These are phyloP conservation scores for Goniomonas avonlea DNA, from an alignment of 78 protist genomes.

Conservation along the genomic window DNA sequence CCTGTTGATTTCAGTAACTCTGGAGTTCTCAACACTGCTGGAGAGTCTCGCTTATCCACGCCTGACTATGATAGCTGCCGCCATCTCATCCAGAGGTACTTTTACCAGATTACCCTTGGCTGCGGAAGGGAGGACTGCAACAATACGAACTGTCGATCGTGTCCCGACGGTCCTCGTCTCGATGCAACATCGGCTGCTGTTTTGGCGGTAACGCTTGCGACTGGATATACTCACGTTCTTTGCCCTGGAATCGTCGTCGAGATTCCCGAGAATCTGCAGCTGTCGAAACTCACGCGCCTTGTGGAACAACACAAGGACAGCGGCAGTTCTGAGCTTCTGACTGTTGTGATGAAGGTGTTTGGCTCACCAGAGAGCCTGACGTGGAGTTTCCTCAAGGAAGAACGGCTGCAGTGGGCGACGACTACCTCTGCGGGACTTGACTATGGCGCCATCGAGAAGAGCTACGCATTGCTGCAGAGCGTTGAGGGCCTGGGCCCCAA, in stretches of 20 bases:
- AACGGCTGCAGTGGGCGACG: background rate
- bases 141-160: conserved; percentile 6
- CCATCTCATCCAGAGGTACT: background rate
- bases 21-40: no score
- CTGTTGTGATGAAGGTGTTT: no score
- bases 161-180: conserved; percentile 13
- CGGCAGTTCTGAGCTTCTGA: no score
- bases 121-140: conserved; percentile 13
- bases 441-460: background rate
- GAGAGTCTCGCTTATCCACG: no score
- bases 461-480: no score
- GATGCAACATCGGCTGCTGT: conserved; percentile 7
- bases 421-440: background rate
- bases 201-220: conserved; percentile 7
- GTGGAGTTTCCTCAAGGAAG: conserved; percentile 2
- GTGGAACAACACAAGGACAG: no score
- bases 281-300: no score
- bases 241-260: no score
- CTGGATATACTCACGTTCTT: background rate
- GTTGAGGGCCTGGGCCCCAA: no score
- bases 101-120: conserved; percentile 9
- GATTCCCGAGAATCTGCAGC: no score
- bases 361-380: background rate
- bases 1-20: no score
- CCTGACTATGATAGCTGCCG: no score